These are phyloP conservation scores for Peronosclerospora sorghi DNA, from an alignment of 352 stramenopile species.

Conservation along the genomic window DNA sequence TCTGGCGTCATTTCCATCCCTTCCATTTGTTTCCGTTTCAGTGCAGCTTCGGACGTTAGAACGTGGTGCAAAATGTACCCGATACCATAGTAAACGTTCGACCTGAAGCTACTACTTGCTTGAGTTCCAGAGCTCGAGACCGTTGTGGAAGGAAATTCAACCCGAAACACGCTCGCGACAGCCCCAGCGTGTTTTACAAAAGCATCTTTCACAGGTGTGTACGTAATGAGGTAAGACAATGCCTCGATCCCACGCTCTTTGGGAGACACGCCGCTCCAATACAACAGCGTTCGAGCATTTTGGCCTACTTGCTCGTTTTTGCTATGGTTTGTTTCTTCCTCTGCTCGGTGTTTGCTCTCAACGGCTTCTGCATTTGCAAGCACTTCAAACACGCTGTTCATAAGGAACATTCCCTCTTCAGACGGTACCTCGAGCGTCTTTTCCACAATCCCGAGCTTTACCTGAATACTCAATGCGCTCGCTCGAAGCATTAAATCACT, in stretches of 20 bases:
- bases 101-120: conserved; percentile 42
- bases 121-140: conserved; percentile 7
- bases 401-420: conserved; percentile 46
- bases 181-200: conserved; percentile 48
- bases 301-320: conserved; percentile 13
- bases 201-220: conserved; percentile 68
- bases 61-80: conserved; percentile 91
- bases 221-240: conserved; percentile 77
- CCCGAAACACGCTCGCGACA: conserved; percentile 55
- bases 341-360: conserved; percentile 26
- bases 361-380: conserved; percentile 48
- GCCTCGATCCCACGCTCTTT: conserved; percentile 77
- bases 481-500: conserved; percentile 63
- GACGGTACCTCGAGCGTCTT: conserved; percentile 66
- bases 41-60: conserved; percentile 87
- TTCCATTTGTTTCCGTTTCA: conserved; percentile 93
- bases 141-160: conserved; percentile 47
- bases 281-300: conserved; percentile 28
- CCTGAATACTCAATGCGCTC: conserved; percentile 68
- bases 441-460: conserved; percentile 76
- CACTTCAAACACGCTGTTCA: conserved; percentile 66
- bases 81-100: conserved; percentile 89
- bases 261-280: conserved; percentile 57
- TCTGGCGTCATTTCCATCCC: conserved; percentile 94
- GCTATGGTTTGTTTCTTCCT: conserved; percentile 13